phyloP scores from a whole-genome alignment of 768 basidiomycete species.

The Arthromyces matolae region DNA sequence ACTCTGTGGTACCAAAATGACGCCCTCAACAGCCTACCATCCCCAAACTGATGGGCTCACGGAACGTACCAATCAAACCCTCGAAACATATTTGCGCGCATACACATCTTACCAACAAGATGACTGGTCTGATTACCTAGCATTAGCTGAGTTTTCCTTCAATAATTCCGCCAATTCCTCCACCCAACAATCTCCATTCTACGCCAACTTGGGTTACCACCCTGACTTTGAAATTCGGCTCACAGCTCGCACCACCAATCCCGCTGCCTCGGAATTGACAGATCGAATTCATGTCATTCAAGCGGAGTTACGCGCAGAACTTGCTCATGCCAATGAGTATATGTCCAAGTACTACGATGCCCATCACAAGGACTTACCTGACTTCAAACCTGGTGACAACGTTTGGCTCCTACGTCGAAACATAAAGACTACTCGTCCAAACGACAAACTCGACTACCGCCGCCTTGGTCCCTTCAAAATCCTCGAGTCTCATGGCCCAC shows the following conservation, averaged over 20 bases:
- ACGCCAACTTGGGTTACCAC: slow-evolving; percentile 22
- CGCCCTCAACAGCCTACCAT: slow-evolving; percentile 37
- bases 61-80: too few species aligned
- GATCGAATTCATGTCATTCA: slow-evolving; percentile 2
- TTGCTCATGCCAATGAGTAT: slow-evolving; percentile 5
- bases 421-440: background rate
- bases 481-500: background rate
- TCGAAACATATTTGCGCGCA: too few species aligned
- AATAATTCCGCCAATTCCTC: slow-evolving; percentile 35
- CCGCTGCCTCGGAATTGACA: slow-evolving; percentile 2
- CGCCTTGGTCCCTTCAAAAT: slow-evolving; percentile 4
- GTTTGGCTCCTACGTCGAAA: slow-evolving; percentile 4
- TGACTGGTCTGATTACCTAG: slow-evolving; percentile 19
- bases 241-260: slow-evolving; percentile 3
- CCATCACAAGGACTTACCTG: slow-evolving; percentile 32
- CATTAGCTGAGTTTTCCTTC: slow-evolving; percentile 38
- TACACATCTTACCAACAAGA: too few species aligned
- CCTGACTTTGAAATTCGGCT: slow-evolving; percentile 4
- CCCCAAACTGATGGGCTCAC: slow-evolving; percentile 22
- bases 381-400: background rate
- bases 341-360: slow-evolving; percentile 29
- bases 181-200: slow-evolving; percentile 30
- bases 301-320: background rate
- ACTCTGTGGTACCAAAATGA: slow-evolving; percentile 6
- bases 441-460: slow-evolving; percentile 4